These are phyloP conservation scores for Botrytis aclada DNA, from an alignment of 2,329 filamentous ascomycete genomes.

Conservation along the genomic window DNA sequence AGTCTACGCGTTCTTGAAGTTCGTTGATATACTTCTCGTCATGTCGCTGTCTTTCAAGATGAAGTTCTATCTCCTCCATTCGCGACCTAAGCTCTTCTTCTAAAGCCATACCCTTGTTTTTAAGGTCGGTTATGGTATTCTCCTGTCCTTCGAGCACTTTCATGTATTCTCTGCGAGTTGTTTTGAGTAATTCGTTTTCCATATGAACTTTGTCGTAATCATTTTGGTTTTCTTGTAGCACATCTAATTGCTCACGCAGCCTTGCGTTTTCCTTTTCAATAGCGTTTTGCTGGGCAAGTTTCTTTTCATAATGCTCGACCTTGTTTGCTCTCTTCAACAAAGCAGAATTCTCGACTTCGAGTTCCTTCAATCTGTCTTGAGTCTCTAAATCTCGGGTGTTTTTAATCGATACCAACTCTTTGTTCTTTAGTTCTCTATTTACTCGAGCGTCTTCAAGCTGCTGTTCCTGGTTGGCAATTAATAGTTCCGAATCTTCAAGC, in stretches of 20 bases:
- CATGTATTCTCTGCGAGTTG: constrained; percentile 41
- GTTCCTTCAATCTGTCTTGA: constrained; percentile 54
- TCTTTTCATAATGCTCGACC: constrained; percentile 60
- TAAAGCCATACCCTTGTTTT: constrained; percentile 43
- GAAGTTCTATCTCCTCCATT: constrained; percentile 30
- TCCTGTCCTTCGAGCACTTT: constrained; percentile 39
- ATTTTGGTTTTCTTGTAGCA: constrained; percentile 48
- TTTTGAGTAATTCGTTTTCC: constrained; percentile 36
- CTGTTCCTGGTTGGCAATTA: constrained; percentile 68
- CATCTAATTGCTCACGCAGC: constrained; percentile 53
- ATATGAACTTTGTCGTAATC: constrained; percentile 35
- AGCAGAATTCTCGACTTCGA: constrained; percentile 56
- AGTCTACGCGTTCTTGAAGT: constrained; percentile 16
- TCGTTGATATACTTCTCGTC: constrained; percentile 42
- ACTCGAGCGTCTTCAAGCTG: constrained; percentile 55
- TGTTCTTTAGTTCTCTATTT: constrained; percentile 44
- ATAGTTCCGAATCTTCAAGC: constrained; percentile 64
- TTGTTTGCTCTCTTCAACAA: constrained; percentile 61
- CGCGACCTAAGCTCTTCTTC: constrained; percentile 43
- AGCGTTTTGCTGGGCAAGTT: constrained; percentile 55
- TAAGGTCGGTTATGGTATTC: constrained; percentile 37
- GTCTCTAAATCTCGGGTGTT: constrained; percentile 45
- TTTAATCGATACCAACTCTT: constrained; percentile 49
- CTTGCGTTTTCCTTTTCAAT: constrained; percentile 55
- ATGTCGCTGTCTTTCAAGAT: constrained; percentile 43